These are phyloP conservation scores for Auriculariales sp. DNA, from an alignment of 768 basidiomycete species.

Conservation along the genomic window DNA sequence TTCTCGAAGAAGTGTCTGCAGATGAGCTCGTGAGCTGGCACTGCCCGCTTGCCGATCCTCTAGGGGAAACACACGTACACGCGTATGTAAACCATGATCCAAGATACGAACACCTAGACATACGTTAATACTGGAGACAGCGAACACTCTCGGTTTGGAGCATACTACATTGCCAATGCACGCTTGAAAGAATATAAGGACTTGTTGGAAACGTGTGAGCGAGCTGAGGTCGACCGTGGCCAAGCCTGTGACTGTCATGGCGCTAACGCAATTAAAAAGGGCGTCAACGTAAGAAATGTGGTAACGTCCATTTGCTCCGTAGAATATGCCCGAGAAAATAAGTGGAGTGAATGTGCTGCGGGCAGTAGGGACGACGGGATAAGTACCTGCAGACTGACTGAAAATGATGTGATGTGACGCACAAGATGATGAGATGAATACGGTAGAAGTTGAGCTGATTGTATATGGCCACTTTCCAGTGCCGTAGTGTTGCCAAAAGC, in stretches of 20 bases:
- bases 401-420: constrained; percentile 14
- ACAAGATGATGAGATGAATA: constrained; percentile 36
- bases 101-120: constrained; percentile 57
- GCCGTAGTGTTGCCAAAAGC: too few relatives aligned
- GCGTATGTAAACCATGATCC: constrained; percentile 70
- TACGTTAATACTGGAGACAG: not conserved
- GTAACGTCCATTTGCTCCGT: constrained; percentile 62
- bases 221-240: constrained; percentile 53
- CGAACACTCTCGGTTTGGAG: too few relatives aligned
- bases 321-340: constrained; percentile 66
- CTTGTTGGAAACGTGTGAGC: constrained; percentile 57
- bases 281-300: constrained; percentile 64
- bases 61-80: constrained; percentile 28
- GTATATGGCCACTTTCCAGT: too few relatives aligned
- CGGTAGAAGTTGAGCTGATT: constrained; percentile 37
- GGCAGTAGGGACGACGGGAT: constrained; percentile 6
- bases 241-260: constrained; percentile 64
- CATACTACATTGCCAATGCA: constrained; percentile 58
- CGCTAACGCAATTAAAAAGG: constrained; percentile 62
- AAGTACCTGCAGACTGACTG: constrained; percentile 5
- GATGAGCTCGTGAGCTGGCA: constrained; percentile 1
- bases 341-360: constrained; percentile 63
- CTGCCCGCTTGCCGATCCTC: not conserved
- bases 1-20: constrained; percentile 55
- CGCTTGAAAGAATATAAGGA: constrained; percentile 63